These are phyloP conservation scores for Odonthalia washingtoniensis DNA, from an alignment of 31 red algal species.

Conservation along the genomic window DNA sequence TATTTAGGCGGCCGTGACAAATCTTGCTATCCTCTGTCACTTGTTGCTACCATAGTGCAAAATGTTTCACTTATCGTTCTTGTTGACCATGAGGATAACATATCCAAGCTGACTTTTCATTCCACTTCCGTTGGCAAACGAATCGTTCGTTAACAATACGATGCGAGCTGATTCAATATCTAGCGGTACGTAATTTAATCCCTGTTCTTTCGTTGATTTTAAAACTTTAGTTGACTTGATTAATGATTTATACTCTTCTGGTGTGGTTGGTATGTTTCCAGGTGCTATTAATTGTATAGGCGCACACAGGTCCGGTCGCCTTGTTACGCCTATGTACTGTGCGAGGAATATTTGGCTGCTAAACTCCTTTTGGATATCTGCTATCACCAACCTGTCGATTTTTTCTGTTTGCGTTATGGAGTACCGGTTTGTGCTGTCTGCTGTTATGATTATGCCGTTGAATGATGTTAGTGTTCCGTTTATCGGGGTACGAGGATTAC, in stretches of 20 bases:
- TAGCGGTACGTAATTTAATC: slow-evolving; percentile 5
- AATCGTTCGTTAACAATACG: background rate
- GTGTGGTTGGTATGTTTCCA: background rate
- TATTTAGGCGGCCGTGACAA: background rate
- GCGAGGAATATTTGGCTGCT: background rate
- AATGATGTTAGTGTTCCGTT: background rate
- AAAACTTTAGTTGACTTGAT: background rate
- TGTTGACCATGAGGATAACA: background rate
- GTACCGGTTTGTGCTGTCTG: background rate
- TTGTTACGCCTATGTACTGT: background rate
- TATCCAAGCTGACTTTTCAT: slow-evolving; percentile 5
- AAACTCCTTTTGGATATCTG: background rate
- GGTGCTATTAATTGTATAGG: background rate
- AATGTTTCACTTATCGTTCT: slow-evolving; percentile 1
- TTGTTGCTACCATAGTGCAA: background rate
- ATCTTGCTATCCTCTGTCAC: background rate
- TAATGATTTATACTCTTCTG: background rate
- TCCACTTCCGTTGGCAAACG: background rate
- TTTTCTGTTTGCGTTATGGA: background rate
- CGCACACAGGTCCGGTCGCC: background rate
- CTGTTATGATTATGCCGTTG: background rate
- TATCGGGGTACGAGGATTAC: background rate
- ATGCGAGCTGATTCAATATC: background rate
- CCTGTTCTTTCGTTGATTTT: background rate
- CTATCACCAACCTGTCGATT: background rate